Evolutionary conservation across 2,329 filamentous ascomycete species (phyloP), one percentile per base, ranked within the genome.

Genomic region (Cytospora piceicola): DNA sequence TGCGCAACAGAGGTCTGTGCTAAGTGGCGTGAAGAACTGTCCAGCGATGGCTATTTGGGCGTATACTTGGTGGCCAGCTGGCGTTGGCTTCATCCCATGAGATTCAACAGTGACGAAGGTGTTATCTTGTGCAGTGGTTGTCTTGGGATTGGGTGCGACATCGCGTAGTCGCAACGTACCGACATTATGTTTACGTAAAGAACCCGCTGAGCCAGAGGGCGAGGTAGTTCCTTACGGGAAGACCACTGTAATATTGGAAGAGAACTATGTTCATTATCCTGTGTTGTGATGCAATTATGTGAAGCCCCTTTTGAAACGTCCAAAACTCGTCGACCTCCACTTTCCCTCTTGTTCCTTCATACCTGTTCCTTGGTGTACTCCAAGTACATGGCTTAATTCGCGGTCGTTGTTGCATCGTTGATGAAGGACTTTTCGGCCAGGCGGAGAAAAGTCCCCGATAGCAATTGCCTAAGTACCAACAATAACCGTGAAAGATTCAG

Each of bases 61-160:
- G 34, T 11, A 17, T 32, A 56, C n/a, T 32, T 56, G 60, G 2
- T 11, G 12, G 53, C 24, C 60, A 62, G 60, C 60, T 56, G 60
- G 60, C 53, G 52, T 30, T 49, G 60, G 46, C 52, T 7, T 49
- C 60, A 49, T 46, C 20, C n/a, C 5, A 7, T 22, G 7, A 11
- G n/a, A 20, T 22, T 46, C 20, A 7, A 17, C 7, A 46, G 8
- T 11, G 20, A 46, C 8, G 42, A 46, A 22, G 39, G 20, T 6
- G 22, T 22, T 17, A 14, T 17, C 6, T 22, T 22, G 42, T 20
- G 42, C 20, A 22, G 42, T 46, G 9, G 20, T 3, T 46, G 27
- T 5, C 5, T 3, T 29, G 42, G n/a, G 42, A 20, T 3, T 22
- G 20, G n/a, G 15, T 46, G 42, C 42, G n/a, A 46, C 3, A 9